Percentiles rank a stretch among this genome's conserved stretches.
These are phyloP conservation scores for Pterocarpus santalinus DNA, from an alignment of 306 rosid species.

Conservation along the genomic window DNA sequence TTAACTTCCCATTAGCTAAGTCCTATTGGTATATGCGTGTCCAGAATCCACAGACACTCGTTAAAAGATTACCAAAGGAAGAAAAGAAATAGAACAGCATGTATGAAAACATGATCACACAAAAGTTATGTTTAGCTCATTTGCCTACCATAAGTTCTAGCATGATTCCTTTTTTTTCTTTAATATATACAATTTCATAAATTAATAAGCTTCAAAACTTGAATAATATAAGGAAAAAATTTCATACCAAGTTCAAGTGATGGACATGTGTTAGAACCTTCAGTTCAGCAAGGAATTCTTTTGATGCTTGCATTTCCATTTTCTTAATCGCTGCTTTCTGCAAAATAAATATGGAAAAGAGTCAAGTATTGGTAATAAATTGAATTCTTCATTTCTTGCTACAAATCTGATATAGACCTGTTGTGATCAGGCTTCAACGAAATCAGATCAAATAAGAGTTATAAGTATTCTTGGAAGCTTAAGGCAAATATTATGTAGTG, in stretches of 20 bases:
- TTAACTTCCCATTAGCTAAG: background rate
- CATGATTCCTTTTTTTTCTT: background rate
- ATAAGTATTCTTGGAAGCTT: constrained; percentile 20
- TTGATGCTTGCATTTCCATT: constrained; percentile 89
- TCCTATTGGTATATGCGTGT: background rate
- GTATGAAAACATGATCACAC: background rate
- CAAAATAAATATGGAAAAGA: constrained; percentile 14
- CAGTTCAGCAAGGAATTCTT: constrained; percentile 77
- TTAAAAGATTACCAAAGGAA: background rate
- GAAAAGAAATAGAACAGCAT: background rate
- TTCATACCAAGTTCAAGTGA: constrained; percentile 81
- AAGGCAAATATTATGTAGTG: background rate
- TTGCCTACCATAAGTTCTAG: background rate
- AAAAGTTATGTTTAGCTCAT: background rate
- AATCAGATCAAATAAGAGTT: background rate
- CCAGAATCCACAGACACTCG: background rate
- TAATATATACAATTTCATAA: background rate
- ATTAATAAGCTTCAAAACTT: background rate
- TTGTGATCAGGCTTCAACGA: background rate
- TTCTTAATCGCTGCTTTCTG: constrained; percentile 82
- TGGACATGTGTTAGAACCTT: constrained; percentile 80
- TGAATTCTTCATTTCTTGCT: constrained; percentile 15
- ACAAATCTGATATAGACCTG: constrained; percentile 2
- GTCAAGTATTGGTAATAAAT: constrained; percentile 22
- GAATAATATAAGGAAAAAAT: constrained; percentile 25